Percentiles rank a stretch among this genome's conserved stretches.
These are phyloP conservation scores for Psilocybe subaeruginosa DNA, from an alignment of 768 basidiomycete species.

Conservation along the genomic window DNA sequence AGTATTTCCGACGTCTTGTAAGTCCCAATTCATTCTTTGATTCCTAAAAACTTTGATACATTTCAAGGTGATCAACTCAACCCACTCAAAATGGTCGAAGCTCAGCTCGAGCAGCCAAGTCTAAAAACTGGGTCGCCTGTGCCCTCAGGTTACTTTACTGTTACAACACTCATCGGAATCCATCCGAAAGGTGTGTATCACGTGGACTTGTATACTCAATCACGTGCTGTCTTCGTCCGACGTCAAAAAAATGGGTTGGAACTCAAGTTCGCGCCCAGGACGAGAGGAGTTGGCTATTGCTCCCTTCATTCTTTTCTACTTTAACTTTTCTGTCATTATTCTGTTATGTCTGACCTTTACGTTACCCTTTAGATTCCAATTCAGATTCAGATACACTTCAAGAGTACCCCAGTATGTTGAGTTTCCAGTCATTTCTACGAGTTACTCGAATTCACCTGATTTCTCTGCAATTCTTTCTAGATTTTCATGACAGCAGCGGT, in stretches of 20 bases:
- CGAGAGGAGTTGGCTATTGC: not conserved
- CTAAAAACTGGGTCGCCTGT: not conserved
- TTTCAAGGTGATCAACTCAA: not conserved
- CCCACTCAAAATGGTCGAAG: not conserved
- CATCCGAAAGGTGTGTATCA: not conserved
- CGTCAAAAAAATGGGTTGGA: not conserved
- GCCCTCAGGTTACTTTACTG: not conserved
- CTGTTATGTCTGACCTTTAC: not conserved
- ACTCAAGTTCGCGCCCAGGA: not conserved
- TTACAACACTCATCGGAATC: not conserved
- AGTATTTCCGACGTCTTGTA: not conserved
- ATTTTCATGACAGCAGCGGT: constrained; percentile 28
- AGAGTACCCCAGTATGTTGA: not conserved
- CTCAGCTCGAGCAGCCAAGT: not conserved
- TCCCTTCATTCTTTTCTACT: not conserved
- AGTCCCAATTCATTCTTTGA: not conserved
- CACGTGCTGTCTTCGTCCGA: not conserved
- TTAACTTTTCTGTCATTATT: not conserved
- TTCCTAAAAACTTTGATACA: not conserved
- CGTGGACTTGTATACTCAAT: not conserved
- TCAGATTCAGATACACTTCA: not conserved
- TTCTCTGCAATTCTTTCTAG: constrained; percentile 16
- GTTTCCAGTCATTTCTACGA: constrained; percentile 27
- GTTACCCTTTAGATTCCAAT: not conserved
- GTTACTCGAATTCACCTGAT: constrained; percentile 12